Base-by-base conservation (phyloP, 257 asterid genomes). In the Scutellaria baicalensis region DNA sequence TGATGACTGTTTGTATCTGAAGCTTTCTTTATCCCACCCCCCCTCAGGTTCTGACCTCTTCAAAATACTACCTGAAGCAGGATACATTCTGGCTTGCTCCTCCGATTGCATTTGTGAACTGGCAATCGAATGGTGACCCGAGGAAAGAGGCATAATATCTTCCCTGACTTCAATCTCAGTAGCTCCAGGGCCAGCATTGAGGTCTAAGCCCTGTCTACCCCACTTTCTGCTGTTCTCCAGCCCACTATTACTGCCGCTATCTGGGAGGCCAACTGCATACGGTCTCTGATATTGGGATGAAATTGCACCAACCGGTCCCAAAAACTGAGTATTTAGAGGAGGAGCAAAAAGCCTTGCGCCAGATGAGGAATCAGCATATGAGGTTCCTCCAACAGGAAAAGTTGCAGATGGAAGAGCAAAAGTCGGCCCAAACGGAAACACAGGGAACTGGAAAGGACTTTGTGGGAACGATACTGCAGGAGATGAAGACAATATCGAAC, bases 11-110 rank as follows among this genome's bases (percentile, higher is more conserved):
- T 86, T 93, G 80, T 73, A 83, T 75, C 92, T 82, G 84, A 84
- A 77, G 83, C 70, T 77, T 39, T 89, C 96, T 23, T 69, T 74
- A 18, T 87, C 97, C 88, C 86, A 78, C 14, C 94, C 91, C 72
- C 87, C 96, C 8, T 93, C 98, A 0, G 92, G 94, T 72, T 90
- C 97, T 66, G 84, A 77, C 82, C 98, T 82, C 82, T 88, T 93
- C 76, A 80, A 42, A 55, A 69, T 67, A 70, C 88, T 85, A 52
- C 92, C 81, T 21, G 94, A 66, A 39, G 74, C 80, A 1, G 85
- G 74, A 75, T 68, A 84, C 72, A 80, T 78, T 77, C 93, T 74
- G 20, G 86, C 82, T 60, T 84, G 92, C 68, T 85, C 98, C 65
- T 90, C 97, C 1, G 84, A 77, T 38, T 76, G 75, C 3, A 85